A percentile compares a stretch with the other conserved stretches of the same genome.
These are phyloP conservation scores for Uromyces viciae-fabae DNA, from an alignment of 1,284 basidiomycete genomes.

Conservation along the genomic window DNA sequence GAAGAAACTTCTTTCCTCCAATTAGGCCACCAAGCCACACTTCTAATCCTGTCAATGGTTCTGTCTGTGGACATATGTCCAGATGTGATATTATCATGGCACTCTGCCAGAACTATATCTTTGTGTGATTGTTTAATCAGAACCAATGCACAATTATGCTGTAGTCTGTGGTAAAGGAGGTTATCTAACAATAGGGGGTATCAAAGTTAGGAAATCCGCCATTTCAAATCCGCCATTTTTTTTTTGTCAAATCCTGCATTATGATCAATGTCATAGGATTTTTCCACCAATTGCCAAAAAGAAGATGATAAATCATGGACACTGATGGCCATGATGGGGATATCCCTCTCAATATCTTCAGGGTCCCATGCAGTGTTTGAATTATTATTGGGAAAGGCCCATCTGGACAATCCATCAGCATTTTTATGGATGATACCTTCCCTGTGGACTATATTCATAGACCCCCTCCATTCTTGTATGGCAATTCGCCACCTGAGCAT, in stretches of 20 bases:
- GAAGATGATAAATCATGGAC: too few species aligned
- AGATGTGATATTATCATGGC: neutral
- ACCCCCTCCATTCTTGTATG: neutral
- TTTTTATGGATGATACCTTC: neutral
- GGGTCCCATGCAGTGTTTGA: too few species aligned
- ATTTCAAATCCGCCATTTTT: too few species aligned
- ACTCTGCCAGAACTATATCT: neutral
- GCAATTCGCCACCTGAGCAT: conserved; percentile 6
- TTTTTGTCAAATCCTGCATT: too few species aligned
- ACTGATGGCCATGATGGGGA: too few species aligned
- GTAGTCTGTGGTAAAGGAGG: neutral
- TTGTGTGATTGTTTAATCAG: neutral
- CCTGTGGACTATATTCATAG: neutral
- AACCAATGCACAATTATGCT: neutral
- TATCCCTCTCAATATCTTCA: too few species aligned
- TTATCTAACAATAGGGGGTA: neutral
- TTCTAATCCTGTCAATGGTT: neutral
- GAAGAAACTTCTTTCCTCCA: neutral
- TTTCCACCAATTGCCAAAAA: too few species aligned
- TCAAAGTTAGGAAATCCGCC: too few species aligned
- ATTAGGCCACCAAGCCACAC: neutral
- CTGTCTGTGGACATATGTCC: neutral
- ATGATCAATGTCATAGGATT: too few species aligned
- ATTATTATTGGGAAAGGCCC: too few species aligned
- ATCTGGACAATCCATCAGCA: conserved; percentile 2